Evolutionary conservation across 352 stramenopile species (phyloP), one percentile per base, ranked within the genome.

Genomic region (Phytophthora fragariaefolia): DNA sequence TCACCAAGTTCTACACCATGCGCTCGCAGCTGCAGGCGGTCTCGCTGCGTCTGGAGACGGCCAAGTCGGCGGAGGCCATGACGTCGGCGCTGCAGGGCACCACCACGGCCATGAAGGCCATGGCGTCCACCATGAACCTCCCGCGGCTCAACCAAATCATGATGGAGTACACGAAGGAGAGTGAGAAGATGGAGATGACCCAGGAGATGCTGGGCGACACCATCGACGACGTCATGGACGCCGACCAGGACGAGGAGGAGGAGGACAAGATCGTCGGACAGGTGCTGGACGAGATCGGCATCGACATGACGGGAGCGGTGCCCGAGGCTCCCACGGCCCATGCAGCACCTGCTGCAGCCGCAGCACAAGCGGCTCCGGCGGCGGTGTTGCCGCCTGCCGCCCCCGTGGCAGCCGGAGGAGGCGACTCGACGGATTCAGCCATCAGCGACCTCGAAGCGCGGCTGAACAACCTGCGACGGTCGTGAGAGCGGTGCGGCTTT

Each of bases 1-100:
- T 99, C 50, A 98, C 93, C 50, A 99, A 99, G 83, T 99, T 99
- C 71, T 98, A 99, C 74, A 97, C 98, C 48, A 99, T 99, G 93
- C 83, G 94, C 40, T 98, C 90, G 72, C 96, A 99, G 76, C 82
- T 99, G 42, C 96, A 99, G 77, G 93, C 95, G 15, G 96, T 98
- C 40, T 93, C 90, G 27, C 81, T 99, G 56, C 98, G 98, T 2
- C 77, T 97, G 8, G 80, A 93, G 82, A 99, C 97, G 9, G 95
- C 98, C n/a, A 98, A 98, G 65, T 98, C 90, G 46, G 94, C 98
- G 24, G 89, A 98, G 64, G 97, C 97, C 36, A 99, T 99, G 87
- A 92, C 87, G n/a, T 89, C 83, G 13, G 87, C 87, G 36, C 71
- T 95, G 43, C 81, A 92, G 62, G 85, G 85, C 65, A 95, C 87